Base-by-base conservation (phyloP, 75 land plant genomes). In the Isoetes taiwanensis region DNA sequence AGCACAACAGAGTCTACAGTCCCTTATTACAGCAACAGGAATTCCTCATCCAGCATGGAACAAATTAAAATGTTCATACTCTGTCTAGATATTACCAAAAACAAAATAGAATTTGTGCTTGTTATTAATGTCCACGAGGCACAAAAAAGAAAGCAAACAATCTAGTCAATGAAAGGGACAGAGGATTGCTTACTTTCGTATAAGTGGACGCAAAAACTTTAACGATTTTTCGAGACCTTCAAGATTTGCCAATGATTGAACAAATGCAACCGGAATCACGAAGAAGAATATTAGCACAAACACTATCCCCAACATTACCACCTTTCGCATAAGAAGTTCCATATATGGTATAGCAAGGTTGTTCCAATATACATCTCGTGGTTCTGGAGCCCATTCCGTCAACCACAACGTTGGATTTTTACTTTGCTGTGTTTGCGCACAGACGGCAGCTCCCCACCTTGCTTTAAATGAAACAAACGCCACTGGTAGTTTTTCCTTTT, bases 391-490 rank as follows among this genome's bases (percentile, higher is more conserved):
- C 69, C 63, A 58, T 4, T 66, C 64, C 11, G 69, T 59, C 53
- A 66, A 32, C 69, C 69, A 66, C 21, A 24, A 31, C 0, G 69
- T 59, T 14, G 69, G 32, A 28, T 66, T 63, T 33, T 60, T 66
- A 30, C 64, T 66, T 34, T 66, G 69, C 21, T 59, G 64, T 2
- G 69, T 66, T 48, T 66, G 69, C 10, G 69, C 63, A 37, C 69
- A 66, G 35, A 66, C 69, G 10, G 69, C 69, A 30, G 69, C 69
- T 60, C 69, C 67, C 69, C 69, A 66, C 33, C 69, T 26, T 24
- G 65, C 31, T 21, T 43, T 26, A 41, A 66, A 66, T 12, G 64
- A 56, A 24, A 66, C 69, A 48, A 66, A 66, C 14, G 52, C 69
- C 20, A 54, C 69, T 34, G 26, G 64, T 43, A 66, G 59, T 46